Base-by-base conservation (phyloP, 805 yeast species). In the Saccharomycopsis schoenii region DNA sequence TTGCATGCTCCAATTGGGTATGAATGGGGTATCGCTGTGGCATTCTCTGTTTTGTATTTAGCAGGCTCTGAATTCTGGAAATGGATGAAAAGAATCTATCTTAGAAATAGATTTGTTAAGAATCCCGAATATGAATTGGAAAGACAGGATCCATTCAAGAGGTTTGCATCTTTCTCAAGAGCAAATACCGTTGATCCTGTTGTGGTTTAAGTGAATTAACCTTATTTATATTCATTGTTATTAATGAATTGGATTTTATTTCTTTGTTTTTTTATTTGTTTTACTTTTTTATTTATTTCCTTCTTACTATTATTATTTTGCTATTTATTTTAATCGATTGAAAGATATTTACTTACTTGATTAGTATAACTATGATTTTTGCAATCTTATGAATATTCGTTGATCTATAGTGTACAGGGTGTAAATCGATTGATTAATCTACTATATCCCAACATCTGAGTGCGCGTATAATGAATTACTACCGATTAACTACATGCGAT, bases 1-100 rank as follows among this genome's bases (percentile, higher is more conserved):
- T 75, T 85, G 67, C 96, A 89, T 71, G 76, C 72, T 37, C 82
- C 84, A 8, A 88, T 89, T 65, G 80, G 84, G 10, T 83, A 83
- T 73, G 96, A 89, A 74, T 89, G 96, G 96, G 93, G 88, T 15
- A 72, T 88, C 63, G 80, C 89, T 0, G 74, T 85, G 64, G 88
- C 82, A 0, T 79, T 84, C 64, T 74, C 86, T 2, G 61, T 82
- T 4, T 74, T 79, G 42, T 89, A 85, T 69, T 76, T 88, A 66
- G 61, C 72, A 5, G 83, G 84, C 9, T 79, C 82, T 64, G 97
- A 89, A 71, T 60, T 75, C 9, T 88, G 86, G 81, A 89, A 89
- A 71, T 81, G 76, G 71, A 64, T 71, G 68, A 89, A 89, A 75
- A 79, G 96, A 68, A 60, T 75, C 3, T 82, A 80, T 68, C 78